Base-by-base conservation (phyloP, 495 filamentous ascomycete genomes). In the Astrocystis sublimbata region DNA sequence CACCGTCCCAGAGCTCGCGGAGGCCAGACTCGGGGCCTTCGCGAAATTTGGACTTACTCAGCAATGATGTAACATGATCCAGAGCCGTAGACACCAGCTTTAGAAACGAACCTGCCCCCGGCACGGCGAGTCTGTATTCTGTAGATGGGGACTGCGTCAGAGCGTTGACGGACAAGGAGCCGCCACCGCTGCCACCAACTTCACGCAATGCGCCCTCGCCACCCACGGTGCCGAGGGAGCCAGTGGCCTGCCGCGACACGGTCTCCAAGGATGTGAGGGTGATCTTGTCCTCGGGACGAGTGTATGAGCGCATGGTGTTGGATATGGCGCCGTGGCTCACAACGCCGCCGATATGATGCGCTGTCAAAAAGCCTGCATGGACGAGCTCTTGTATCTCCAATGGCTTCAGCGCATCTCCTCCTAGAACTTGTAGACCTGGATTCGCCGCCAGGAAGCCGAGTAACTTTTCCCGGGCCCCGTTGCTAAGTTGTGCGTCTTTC, bases 1-100 rank as follows among this genome's bases (percentile, higher is more conserved):
- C 89, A 15, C 92, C 92, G 50, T 96, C 87, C 91, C 92, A 96
- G 4, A 86, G 85, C 69, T 94, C 90, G 17, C 81, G 82, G 4
- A 96, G 80, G 23, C 89, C 71, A 24, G 78, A 71, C 60, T 91
- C 74, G 5, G 92, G 88, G 3, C 81, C 83, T 73, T 93, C 89
- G 51, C 81, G 76, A 68, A 78, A 86, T 51, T 75, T 78, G 0
- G 86, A 84, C 76, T 87, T 88, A n/a, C 76, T 74, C 3, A 96
- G 76, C 41, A 96, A 73, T 15, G 81, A 71, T 6, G 89, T 62
- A 0, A 96, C 72, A 70, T 92, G 89, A 10, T 81, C 77, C 21
- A 91, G 85, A 21, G 89, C 88, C 23, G 77, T 74, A 15, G 82
- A 78, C 0, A 90, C 75, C n/a, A 96, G 80, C 63, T 87, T 86